Percentiles rank a stretch among this genome's conserved stretches.
Conservation (phyloP, 306 rosid genomes). For the Sesbania bispinosa region DNA sequence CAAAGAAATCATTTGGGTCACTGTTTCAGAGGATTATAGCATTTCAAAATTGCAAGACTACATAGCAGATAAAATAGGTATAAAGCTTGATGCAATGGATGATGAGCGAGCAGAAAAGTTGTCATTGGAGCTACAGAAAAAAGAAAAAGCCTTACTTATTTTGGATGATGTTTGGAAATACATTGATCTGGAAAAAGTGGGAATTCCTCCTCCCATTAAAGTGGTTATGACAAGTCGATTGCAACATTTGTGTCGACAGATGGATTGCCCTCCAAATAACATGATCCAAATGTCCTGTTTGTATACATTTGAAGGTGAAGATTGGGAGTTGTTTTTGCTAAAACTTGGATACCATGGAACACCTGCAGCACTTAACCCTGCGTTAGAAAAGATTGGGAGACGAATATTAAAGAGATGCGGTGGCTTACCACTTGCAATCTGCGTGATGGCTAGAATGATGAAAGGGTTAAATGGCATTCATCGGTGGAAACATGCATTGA, state of each 20-base stretch:
- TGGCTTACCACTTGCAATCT: conserved; percentile 23
- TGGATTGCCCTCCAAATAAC: background rate
- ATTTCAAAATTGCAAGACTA: conserved; percentile 10
- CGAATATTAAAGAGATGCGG: fast-evolving
- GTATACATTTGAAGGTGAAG: background rate
- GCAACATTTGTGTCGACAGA: conserved; percentile 17
- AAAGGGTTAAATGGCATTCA: background rate
- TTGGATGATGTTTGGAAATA: conserved; percentile 39
- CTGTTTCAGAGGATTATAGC: conserved; percentile 13
- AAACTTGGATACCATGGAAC: background rate
- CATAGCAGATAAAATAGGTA: conserved; percentile 7
- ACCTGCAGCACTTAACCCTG: background rate
- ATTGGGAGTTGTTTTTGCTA: conserved; percentile 15
- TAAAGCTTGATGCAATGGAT: background rate
- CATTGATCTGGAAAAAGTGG: conserved; percentile 21
- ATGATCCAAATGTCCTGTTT: background rate
- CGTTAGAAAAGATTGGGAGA: background rate
- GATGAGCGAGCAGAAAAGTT: conserved; percentile 4
- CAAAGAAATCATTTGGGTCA: conserved; percentile 20
- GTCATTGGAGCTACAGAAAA: background rate
- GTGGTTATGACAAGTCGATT: conserved; percentile 30
- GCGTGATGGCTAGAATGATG: conserved; percentile 7
- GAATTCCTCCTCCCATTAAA: conserved; percentile 21
- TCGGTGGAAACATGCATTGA: background rate
- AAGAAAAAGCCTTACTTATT: background rate